Evolutionary conservation across 1,284 basidiomycete genomes (phyloP), one percentile per base, ranked within the genome.

Genomic region (Trichosporon sp.): DNA sequence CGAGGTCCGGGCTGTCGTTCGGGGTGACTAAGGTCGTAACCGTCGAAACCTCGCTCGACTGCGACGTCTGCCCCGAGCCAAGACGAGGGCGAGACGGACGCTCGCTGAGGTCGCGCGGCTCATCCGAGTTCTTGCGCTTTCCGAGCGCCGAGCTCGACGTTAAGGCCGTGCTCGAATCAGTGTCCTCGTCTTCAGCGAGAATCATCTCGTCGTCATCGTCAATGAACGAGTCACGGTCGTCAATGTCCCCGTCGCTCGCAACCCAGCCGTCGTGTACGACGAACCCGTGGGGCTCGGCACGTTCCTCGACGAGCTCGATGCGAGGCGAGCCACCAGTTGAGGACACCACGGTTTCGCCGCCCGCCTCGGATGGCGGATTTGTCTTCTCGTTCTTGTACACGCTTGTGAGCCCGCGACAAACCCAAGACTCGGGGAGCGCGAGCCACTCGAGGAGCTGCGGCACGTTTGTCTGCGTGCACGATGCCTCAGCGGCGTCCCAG

Each of bases 1-100:
- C 35, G 16, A 63, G 59, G 19, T 64, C 66, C 1, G 73, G 73
- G 48, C 73, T 74, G 21, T 74, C 73, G 54, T 71, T 71, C 2
- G 73, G 73, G 0, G 73, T 74, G 4, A 74, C 64, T 0, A 74
- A 37, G 5, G 68, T 68, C 2, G 73, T 72, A 35, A 37, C 65
- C 7, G 66, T 63, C 7, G 70, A 70, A 1, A 69, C 73, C 21
- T 68, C 65, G 35, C 68, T 69, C 26, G 73, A 71, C 21, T 68
- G 43, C 4, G 69, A 70, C 1, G 73, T 69, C 31, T 69, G 67
- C 7, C 73, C 71, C 0, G 71, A 72, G 1, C 73, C 69, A 1
- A 70, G 66, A 7, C 73, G 65, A 2, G 69, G 71, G 4, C 73
- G 71, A 11, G 61, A 21, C 4, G 65, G 65, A 4, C 59, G 68